Percentiles rank a stretch among this genome's conserved stretches.
Evolutionary conservation across 352 stramenopile genomes (phyloP).

Genomic region (Phytopythium montanum): DNA sequence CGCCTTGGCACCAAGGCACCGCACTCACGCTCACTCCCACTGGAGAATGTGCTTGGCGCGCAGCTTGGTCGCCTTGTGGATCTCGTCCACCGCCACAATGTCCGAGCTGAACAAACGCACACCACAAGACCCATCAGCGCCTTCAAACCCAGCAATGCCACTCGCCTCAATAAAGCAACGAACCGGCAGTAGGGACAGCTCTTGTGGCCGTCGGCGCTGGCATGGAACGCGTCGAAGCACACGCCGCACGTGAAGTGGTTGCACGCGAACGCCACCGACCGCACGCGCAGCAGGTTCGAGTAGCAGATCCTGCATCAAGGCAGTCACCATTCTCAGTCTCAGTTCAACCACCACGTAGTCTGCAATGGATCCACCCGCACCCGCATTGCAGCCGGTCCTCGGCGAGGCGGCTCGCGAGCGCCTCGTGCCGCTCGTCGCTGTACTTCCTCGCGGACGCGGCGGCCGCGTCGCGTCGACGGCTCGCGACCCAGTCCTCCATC

Average conservation of each 20-base stretch:
- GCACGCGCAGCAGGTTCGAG: constrained; percentile 48
- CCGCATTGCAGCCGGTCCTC: constrained; percentile 68
- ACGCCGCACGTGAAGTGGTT: constrained; percentile 62
- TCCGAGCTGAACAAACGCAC: constrained; percentile 14
- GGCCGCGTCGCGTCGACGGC: constrained; percentile 23
- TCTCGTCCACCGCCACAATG: constrained; percentile 29
- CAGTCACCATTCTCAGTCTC: no score
- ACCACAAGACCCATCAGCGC: background rate
- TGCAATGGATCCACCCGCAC: constrained; percentile 11
- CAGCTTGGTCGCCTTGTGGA: constrained; percentile 50
- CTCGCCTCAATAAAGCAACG: background rate
- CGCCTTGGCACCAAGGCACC: background rate
- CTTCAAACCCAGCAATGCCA: no score
- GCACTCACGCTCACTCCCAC: constrained; percentile 15
- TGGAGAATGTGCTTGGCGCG: constrained; percentile 27
- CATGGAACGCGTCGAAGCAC: constrained; percentile 50
- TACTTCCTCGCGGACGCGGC: constrained; percentile 39
- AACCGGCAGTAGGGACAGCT: constrained; percentile 67
- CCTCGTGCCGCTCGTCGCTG: constrained; percentile 41
- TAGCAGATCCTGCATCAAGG: constrained; percentile 51
- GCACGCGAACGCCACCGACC: constrained; percentile 54
- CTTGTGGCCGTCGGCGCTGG: constrained; percentile 45
- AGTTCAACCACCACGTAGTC: background rate
- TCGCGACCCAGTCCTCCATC: constrained; percentile 49
- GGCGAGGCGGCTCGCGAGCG: constrained; percentile 41